These are phyloP conservation scores for Pleurotus eryngii DNA, from an alignment of 768 basidiomycete genomes.

Conservation along the genomic window DNA sequence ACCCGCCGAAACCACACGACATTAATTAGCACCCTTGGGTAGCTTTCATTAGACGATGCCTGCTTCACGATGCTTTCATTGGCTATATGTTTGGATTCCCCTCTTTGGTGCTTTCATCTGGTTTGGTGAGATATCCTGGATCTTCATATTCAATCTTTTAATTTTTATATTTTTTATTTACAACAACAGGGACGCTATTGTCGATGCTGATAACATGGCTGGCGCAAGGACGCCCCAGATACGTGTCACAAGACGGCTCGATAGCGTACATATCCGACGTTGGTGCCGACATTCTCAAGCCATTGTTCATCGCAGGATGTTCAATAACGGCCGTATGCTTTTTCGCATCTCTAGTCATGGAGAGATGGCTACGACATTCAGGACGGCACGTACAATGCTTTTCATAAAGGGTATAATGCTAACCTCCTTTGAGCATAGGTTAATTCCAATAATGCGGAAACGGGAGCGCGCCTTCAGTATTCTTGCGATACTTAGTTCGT, in stretches of 20 bases:
- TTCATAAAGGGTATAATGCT: neutral
- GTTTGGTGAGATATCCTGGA: constrained; percentile 43
- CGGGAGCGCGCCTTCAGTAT: constrained; percentile 52
- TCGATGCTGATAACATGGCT: constrained; percentile 75
- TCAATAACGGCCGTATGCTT: constrained; percentile 61
- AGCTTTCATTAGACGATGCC: no score
- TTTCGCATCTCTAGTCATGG: constrained; percentile 54
- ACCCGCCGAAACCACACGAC: no score
- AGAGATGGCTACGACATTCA: constrained; percentile 62
- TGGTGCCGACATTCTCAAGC: constrained; percentile 71
- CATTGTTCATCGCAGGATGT: constrained; percentile 68
- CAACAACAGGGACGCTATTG: no score
- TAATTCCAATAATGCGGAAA: constrained; percentile 56
- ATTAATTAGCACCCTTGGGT: no score
- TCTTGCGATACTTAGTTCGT: constrained; percentile 58
- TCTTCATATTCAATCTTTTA: neutral
- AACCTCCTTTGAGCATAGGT: constrained; percentile 30
- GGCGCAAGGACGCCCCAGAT: constrained; percentile 57
- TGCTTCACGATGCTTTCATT: constrained; percentile 33
- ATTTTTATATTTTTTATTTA: no score
- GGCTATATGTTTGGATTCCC: constrained; percentile 66
- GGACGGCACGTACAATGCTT: constrained; percentile 42
- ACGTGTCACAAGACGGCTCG: constrained; percentile 49
- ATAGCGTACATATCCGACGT: constrained; percentile 80
- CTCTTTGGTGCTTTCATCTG: constrained; percentile 58